Base-by-base conservation (phyloP, 2,329 filamentous ascomycete genomes). In the Exophiala bonariae region DNA sequence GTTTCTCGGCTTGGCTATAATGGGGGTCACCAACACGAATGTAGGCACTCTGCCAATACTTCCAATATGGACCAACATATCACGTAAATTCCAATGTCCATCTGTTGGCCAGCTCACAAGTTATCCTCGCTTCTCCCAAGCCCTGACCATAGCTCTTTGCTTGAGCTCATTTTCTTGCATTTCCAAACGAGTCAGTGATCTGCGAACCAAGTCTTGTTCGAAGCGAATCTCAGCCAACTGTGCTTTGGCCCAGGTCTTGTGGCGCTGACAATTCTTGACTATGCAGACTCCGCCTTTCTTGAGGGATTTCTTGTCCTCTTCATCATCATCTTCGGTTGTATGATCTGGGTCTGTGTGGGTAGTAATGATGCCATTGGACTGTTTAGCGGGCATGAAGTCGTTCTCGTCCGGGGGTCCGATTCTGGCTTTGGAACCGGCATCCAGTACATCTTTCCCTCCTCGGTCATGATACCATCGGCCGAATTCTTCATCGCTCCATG, bases 401-500 rank as follows among this genome's bases (percentile, higher is more conserved):
- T 65, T 65, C n/a, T 70, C 66, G 7, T 64, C 58, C 1, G 75
- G 64, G 6, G 67, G 65, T 4, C 57, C 57, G 14, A 59, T 55
- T 33, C 52, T 51, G 33, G 41, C 47, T 16, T 48, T 41, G 1
- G 37, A 35, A 16, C 56, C 56, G 33, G 46, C 41, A 10, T 50
- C 50, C 13, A 59, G 19, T n/a, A 52, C 43, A 61, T 66, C 47
- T 63, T 63, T 13, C 68, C 73, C 13, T 57, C 56, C 6, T 63
- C 61, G 1, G 64, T 68, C 20, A 9, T 66, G 49, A 17, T 72
- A 65, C 73, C 73, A 76, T 22, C 69, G 66, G 28, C 71, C 64
- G 48, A 76, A 75, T 52, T 75, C 71, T 38, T 71, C 69, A 44
- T 76, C 73, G 2, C 67, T 68, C 72, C 73, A 75, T 1, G 71